Evolutionary conservation across 805 yeast species (phyloP).

Genomic region (Deakozyma indianensis): DNA sequence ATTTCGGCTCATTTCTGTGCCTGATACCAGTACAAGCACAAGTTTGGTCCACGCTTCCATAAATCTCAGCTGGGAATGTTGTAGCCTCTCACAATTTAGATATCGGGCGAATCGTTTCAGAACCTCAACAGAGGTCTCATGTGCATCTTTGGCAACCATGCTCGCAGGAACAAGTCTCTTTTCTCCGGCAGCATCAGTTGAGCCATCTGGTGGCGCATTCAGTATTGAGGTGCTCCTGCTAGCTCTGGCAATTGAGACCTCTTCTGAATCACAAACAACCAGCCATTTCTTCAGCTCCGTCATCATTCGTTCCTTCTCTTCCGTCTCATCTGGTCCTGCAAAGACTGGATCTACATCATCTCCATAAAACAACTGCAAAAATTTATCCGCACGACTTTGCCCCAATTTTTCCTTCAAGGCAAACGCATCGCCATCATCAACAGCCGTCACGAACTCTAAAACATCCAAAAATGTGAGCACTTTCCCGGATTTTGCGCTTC

Average conservation of each 20-base stretch:
- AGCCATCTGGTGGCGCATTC: background rate
- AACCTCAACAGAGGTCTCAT: background rate
- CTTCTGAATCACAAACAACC: background rate
- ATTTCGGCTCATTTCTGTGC: slow-evolving; percentile 33
- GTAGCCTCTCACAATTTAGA: background rate
- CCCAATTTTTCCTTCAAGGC: background rate
- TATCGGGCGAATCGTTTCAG: background rate
- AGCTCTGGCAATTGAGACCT: background rate
- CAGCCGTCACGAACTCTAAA: slow-evolving; percentile 31
- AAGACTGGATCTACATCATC: background rate
- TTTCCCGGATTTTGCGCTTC: slow-evolving; percentile 33
- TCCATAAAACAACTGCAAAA: background rate
- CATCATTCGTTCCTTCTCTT: background rate
- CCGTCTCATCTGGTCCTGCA: background rate
- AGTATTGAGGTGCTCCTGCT: background rate
- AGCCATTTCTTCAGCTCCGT: background rate
- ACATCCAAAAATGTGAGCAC: slow-evolving; percentile 57
- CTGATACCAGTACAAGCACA: slow-evolving; percentile 54
- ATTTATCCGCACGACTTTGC: background rate
- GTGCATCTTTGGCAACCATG: background rate
- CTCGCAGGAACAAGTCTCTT: background rate
- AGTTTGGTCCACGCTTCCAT: slow-evolving; percentile 72
- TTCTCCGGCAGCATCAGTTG: background rate
- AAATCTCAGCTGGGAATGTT: slow-evolving; percentile 37
- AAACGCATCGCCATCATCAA: background rate